Conservation (phyloP, 1,284 basidiomycete genomes). For the Prillingera fragicola region DNA sequence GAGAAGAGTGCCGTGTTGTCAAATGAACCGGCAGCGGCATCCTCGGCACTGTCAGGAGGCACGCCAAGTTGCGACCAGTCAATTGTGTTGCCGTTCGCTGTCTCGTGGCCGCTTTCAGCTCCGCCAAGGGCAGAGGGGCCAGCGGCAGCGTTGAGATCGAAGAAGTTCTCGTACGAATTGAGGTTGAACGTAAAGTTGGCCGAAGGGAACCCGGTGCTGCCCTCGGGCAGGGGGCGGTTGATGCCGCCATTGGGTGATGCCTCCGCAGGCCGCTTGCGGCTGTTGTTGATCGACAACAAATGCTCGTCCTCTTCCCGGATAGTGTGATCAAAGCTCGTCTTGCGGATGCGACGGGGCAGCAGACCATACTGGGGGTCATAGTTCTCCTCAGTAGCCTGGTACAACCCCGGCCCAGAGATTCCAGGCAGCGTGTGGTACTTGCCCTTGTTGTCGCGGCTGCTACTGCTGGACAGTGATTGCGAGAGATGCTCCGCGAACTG, state of each 20-base stretch:
- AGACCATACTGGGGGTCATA: constrained; percentile 54
- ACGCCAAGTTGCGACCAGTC: background rate
- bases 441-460: constrained; percentile 1
- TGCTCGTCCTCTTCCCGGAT: constrained; percentile 48
- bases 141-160: constrained; percentile 51
- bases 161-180: constrained; percentile 58
- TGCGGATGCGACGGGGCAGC: constrained; percentile 69
- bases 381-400: constrained; percentile 42
- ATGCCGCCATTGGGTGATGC: constrained; percentile 36
- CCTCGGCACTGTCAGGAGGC: constrained; percentile 8
- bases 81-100: no score
- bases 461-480: background rate
- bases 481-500: constrained; percentile 7
- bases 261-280: constrained; percentile 43
- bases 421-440: constrained; percentile 34
- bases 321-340: constrained; percentile 88
- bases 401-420: constrained; percentile 45
- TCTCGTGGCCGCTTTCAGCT: background rate
- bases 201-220: constrained; percentile 57
- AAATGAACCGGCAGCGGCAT: constrained; percentile 20
- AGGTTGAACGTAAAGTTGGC: constrained; percentile 68
- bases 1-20: constrained; percentile 7
- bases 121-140: background rate
- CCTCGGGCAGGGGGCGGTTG: constrained; percentile 29
- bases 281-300: constrained; percentile 10